These are phyloP conservation scores for Gossypioides kirkii DNA, from an alignment of 345 rosid genomes.

Conservation along the genomic window DNA sequence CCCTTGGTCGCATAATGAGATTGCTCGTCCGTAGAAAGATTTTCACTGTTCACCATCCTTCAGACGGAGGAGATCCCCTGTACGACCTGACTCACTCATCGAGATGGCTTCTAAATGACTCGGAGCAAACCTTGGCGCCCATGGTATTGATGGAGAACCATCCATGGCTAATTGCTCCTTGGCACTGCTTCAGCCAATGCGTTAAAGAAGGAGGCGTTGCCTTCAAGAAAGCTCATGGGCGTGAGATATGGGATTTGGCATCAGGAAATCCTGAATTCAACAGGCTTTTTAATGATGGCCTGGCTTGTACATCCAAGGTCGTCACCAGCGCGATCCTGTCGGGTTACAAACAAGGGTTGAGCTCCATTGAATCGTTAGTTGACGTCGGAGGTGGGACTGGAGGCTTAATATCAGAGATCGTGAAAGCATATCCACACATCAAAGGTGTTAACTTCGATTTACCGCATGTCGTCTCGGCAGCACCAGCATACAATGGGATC, in stretches of 20 bases:
- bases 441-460: slow-evolving; percentile 36
- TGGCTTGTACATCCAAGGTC: slow-evolving; percentile 24
- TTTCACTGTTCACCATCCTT: slow-evolving; percentile 17
- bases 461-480: slow-evolving; percentile 33
- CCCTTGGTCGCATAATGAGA: slow-evolving; percentile 34
- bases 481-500: slow-evolving; percentile 25
- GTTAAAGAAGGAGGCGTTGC: slow-evolving; percentile 34
- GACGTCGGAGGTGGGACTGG: slow-evolving; percentile 44
- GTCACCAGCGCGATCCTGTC: slow-evolving; percentile 13
- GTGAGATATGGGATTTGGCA: slow-evolving; percentile 24
- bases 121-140: slow-evolving; percentile 25
- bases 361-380: slow-evolving; percentile 16
- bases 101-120: slow-evolving; percentile 26
- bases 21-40: slow-evolving; percentile 18
- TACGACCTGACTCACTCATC: slow-evolving; percentile 29
- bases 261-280: slow-evolving; percentile 20
- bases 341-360: slow-evolving; percentile 25
- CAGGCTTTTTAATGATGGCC: slow-evolving; percentile 21
- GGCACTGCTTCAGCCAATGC: slow-evolving; percentile 29
- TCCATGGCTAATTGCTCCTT: slow-evolving; percentile 14
- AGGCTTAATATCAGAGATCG: slow-evolving; percentile 18
- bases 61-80: slow-evolving; percentile 21
- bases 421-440: slow-evolving; percentile 27
- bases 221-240: slow-evolving; percentile 31
- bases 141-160: slow-evolving; percentile 25